Evolutionary conservation across 139 green algal species (phyloP).

Genomic region (Coelastrella sp.): DNA sequence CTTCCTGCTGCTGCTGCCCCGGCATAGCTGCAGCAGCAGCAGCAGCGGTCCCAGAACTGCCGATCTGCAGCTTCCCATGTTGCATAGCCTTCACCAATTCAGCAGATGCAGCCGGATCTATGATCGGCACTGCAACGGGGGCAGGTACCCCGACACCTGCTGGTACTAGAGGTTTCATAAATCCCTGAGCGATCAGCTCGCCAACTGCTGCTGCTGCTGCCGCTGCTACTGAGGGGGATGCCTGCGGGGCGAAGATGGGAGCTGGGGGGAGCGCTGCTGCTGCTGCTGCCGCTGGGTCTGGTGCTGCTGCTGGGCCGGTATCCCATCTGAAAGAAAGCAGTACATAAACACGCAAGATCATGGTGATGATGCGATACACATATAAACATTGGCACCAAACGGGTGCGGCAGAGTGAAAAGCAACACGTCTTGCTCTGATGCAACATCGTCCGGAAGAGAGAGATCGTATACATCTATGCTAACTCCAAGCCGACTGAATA

Average conservation of each 20-base stretch:
- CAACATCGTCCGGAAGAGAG: too few relatives aligned
- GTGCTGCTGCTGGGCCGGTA: background rate
- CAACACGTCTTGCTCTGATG: too few relatives aligned
- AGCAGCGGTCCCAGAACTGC: background rate
- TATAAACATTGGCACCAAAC: background rate
- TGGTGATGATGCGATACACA: background rate
- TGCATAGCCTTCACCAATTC: background rate
- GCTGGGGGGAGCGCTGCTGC: background rate
- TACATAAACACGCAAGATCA: background rate
- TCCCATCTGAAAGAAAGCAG: background rate
- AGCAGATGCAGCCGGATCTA: slow-evolving; percentile 13
- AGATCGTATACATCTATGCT: too few relatives aligned
- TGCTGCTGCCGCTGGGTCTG: background rate
- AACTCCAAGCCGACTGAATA: too few relatives aligned
- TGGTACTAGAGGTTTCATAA: background rate
- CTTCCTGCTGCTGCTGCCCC: slow-evolving; percentile 21
- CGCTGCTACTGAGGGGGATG: background rate
- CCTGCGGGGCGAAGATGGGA: background rate
- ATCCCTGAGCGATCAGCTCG: background rate
- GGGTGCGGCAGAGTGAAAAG: too few relatives aligned
- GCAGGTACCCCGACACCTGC: background rate
- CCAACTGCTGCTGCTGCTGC: background rate
- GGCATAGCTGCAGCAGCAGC: background rate
- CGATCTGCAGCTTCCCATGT: background rate
- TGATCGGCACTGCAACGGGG: background rate